Percentiles rank a stretch among this genome's conserved stretches.
These are phyloP conservation scores for Xylaria curta DNA, from an alignment of 495 filamentous ascomycete species.

Conservation along the genomic window DNA sequence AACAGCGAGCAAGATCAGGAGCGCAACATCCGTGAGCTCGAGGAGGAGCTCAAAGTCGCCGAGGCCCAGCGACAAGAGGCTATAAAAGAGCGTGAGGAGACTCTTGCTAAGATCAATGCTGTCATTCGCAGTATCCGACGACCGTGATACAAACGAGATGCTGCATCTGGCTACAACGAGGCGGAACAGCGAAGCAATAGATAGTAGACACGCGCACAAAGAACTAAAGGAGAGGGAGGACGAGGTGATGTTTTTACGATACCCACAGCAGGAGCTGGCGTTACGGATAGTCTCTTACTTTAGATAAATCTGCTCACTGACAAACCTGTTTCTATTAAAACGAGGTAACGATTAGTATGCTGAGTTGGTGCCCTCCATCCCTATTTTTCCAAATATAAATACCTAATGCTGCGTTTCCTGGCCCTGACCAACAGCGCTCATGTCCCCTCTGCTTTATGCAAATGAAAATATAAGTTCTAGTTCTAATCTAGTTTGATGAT, in stretches of 20 bases:
- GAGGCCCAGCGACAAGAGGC: constrained; percentile 75
- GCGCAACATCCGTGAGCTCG: constrained; percentile 72
- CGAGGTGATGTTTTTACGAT: constrained; percentile 26
- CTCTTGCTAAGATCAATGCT: constrained; percentile 70
- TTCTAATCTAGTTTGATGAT: constrained; percentile 28
- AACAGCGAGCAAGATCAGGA: constrained; percentile 85
- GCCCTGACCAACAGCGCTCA: background rate
- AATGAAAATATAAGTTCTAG: background rate
- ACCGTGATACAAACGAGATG: constrained; percentile 39
- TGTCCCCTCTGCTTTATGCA: background rate
- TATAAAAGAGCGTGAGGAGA: constrained; percentile 70
- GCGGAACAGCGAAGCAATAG: constrained; percentile 9
- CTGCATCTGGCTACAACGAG: background rate
- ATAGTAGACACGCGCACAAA: background rate
- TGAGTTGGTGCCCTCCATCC: background rate
- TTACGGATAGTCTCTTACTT: background rate
- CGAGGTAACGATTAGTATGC: background rate
- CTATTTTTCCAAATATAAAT: background rate
- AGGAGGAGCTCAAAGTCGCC: constrained; percentile 73
- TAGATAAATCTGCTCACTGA: background rate
- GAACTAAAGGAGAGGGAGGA: constrained; percentile 10
- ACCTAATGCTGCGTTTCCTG: background rate
- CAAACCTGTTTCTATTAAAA: background rate
- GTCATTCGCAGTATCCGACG: constrained; percentile 66
- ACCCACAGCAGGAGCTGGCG: constrained; percentile 16